Conservation (phyloP, 176 grass and related monocot species). For the Aegilops speltoides region DNA sequence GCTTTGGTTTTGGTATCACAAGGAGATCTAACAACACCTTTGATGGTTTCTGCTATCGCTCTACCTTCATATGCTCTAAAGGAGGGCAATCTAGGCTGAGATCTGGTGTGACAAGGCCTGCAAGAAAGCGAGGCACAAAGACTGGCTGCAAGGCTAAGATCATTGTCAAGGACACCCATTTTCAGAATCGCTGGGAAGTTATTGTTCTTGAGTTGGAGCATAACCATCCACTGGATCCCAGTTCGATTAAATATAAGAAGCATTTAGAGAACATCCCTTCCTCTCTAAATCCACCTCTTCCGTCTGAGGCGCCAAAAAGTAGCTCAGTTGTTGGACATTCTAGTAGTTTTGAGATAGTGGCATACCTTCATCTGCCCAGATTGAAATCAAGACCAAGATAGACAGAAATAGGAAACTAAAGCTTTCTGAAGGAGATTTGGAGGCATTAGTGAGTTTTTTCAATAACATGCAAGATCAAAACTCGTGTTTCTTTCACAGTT, state of each 20-base stretch:
- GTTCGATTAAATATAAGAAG: conserved; percentile 66
- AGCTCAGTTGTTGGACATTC: conserved; percentile 19
- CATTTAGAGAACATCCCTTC: conserved; percentile 64
- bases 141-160: conserved; percentile 91
- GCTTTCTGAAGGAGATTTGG: conserved; percentile 67
- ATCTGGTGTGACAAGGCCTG: conserved; percentile 53
- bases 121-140: conserved; percentile 61
- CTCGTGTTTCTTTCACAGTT: conserved; percentile 71
- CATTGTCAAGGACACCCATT: conserved; percentile 85
- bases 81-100: conserved; percentile 75
- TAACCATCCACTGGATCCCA: conserved; percentile 76
- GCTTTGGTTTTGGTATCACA: conserved; percentile 69
- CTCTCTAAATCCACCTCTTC: conserved; percentile 38
- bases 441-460: conserved; percentile 63
- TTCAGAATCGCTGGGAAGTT: conserved; percentile 82
- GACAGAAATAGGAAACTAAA: conserved; percentile 69
- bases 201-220: conserved; percentile 80
- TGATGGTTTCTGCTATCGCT: conserved; percentile 77
- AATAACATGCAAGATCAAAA: conserved; percentile 80
- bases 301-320: conserved; percentile 34
- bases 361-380: conserved; percentile 32
- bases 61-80: conserved; percentile 84
- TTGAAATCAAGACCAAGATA: conserved; percentile 54
- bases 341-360: conserved; percentile 27
- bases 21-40: conserved; percentile 82